Evolutionary conservation across 2,329 filamentous ascomycete genomes (phyloP).

Genomic region (Colletotrichum lindemuthianum): DNA sequence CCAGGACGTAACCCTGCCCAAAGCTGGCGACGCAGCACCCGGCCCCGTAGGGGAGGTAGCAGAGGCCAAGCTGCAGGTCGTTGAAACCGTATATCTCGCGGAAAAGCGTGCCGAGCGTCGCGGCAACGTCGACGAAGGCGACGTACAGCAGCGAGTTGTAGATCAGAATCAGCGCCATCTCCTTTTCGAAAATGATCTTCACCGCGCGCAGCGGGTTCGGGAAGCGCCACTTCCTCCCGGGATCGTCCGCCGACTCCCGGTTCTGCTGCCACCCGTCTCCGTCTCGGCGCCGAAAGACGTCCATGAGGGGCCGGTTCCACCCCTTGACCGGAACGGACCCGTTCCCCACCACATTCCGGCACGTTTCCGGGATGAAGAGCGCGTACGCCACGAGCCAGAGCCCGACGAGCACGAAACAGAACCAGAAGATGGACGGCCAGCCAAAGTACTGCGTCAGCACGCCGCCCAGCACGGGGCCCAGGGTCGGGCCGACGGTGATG

Average conservation of each 20-base stretch:
- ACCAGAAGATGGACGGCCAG: conserved; percentile 78
- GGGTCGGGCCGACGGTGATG: conserved; percentile 63
- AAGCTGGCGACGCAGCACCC: conserved; percentile 60
- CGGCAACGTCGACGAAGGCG: conserved; percentile 63
- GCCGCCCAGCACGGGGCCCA: conserved; percentile 72
- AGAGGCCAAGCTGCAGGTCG: conserved; percentile 62
- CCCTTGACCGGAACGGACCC: conserved; percentile 67
- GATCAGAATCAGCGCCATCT: conserved; percentile 63
- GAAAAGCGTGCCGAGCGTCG: conserved; percentile 64
- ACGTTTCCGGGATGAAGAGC: conserved; percentile 68
- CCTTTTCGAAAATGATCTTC: conserved; percentile 64
- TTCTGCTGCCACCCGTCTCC: conserved; percentile 26
- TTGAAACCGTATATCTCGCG: conserved; percentile 61
- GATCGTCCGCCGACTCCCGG: conserved; percentile 42
- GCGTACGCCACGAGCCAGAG: conserved; percentile 64
- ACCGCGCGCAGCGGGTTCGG: conserved; percentile 68
- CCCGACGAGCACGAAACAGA: conserved; percentile 65
- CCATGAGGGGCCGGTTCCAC: conserved; percentile 67
- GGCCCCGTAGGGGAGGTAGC: conserved; percentile 64
- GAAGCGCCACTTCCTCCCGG: conserved; percentile 56
- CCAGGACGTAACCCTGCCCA: conserved; percentile 66
- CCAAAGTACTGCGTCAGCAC: conserved; percentile 70
- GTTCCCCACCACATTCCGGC: conserved; percentile 69
- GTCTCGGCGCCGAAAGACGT: conserved; percentile 54
- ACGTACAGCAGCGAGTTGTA: conserved; percentile 66